Evolutionary conservation across 805 yeast species (phyloP), one percentile per base, ranked within the genome.

Genomic region (Schwanniomyces yamadae): DNA sequence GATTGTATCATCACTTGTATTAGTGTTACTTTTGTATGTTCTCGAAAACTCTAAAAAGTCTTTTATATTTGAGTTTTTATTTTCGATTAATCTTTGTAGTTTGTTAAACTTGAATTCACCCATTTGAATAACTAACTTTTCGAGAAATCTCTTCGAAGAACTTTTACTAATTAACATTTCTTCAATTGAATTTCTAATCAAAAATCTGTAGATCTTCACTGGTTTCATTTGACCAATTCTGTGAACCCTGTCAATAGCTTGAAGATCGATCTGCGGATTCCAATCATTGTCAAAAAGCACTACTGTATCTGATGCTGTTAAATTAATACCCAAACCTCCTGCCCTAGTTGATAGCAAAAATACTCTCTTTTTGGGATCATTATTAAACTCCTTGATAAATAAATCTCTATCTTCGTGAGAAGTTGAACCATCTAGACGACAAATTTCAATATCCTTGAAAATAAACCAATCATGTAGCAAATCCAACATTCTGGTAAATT

Each of bases 251-350:
- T 90, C 98, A 79, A 91, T 91, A 0, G 98, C 98, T 57, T 91
- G 99, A 33, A 89, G 65, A 60, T 91, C 98, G 43, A 88, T 95
- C 54, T 91, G 97, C 0, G 98, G 99, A 52, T 91, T 91, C 96
- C 97, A 91, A 54, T 91, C 99, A 38, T 88, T 84, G 52, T 91
- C 99, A 54, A 87, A 89, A 8, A 91, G 50, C 3, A 91, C 77
- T 1, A 93, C 98, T 1, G 95, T 82, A 45, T 93, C 97, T 0
- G 98, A 96, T 0, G 83, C 79, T 0, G 82, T 77, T 37, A 91
- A 66, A 52, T 91, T 91, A 28, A 91, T 78, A 4, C 99, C 99
- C 21, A 91, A 71, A 0, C 98, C 98, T 7, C 97, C 99, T 1
- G 98, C 91, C 43, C 98, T 71, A 0, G 99, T 93, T 10, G 95